These are phyloP conservation scores for Sarocladiaceae sp. DNA, from an alignment of 2,329 filamentous ascomycete species.

Conservation along the genomic window DNA sequence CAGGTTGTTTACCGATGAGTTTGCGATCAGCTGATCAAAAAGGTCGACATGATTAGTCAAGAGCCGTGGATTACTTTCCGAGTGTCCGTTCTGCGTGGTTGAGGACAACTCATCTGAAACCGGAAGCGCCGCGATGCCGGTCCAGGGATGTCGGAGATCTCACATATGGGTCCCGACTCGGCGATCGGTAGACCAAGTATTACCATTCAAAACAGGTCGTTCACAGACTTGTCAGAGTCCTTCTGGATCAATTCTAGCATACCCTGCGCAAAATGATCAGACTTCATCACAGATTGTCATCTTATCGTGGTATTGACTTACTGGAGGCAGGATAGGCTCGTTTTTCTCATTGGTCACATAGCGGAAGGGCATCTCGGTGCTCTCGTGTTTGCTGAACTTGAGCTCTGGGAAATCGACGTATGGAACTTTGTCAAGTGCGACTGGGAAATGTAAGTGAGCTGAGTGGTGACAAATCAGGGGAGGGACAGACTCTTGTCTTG, in stretches of 20 bases:
- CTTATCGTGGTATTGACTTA: slow-evolving; percentile 33
- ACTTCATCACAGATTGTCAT: background rate
- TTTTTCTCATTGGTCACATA: slow-evolving; percentile 75
- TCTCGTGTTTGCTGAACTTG: slow-evolving; percentile 84
- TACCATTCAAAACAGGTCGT: slow-evolving; percentile 63
- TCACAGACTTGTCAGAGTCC: slow-evolving; percentile 87
- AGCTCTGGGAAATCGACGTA: slow-evolving; percentile 89
- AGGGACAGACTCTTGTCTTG: slow-evolving; percentile 65
- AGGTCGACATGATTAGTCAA: too few species aligned
- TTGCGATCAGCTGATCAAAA: too few species aligned
- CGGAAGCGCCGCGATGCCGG: background rate
- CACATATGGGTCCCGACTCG: slow-evolving; percentile 3
- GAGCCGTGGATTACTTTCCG: too few species aligned
- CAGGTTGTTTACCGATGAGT: too few species aligned
- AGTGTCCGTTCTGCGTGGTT: background rate
- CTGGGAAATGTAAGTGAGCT: slow-evolving; percentile 35
- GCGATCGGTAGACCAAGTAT: background rate
- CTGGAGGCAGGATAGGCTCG: slow-evolving; percentile 84
- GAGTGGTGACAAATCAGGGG: slow-evolving; percentile 6
- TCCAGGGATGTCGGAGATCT: slow-evolving; percentile 4
- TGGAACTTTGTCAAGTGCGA: slow-evolving; percentile 67
- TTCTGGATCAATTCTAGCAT: slow-evolving; percentile 93
- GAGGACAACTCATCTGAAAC: background rate
- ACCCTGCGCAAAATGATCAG: slow-evolving; percentile 47
- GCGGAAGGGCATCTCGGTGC: slow-evolving; percentile 95